A percentile compares a stretch with the other conserved stretches of the same genome.
Evolutionary conservation across 2,329 filamentous ascomycete species (phyloP).

Genomic region (Aspergillus ustus): DNA sequence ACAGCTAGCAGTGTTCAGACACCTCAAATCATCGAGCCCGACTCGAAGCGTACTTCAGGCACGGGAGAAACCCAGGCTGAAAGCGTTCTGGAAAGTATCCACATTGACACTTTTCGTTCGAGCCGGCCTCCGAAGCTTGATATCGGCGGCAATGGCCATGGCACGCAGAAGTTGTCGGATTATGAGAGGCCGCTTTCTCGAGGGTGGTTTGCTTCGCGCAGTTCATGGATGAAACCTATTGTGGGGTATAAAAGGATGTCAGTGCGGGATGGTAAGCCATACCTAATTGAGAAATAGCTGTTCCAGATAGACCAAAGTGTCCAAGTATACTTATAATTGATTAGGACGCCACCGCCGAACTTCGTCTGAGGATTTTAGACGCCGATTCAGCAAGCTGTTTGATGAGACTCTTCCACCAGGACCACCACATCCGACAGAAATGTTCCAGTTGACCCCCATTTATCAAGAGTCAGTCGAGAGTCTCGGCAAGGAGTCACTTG

Average conservation of each 20-base stretch:
- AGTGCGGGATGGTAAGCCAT: constrained; percentile 18
- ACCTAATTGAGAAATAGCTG: not conserved
- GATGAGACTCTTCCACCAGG: constrained; percentile 35
- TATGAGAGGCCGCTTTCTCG: constrained; percentile 17
- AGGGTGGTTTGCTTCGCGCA: constrained; percentile 22
- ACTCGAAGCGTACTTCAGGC: constrained; percentile 3
- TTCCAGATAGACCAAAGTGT: not conserved
- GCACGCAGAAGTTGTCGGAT: not conserved
- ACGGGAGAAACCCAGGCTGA: constrained; percentile 6
- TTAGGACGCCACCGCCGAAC: constrained; percentile 28
- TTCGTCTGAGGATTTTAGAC: constrained; percentile 40
- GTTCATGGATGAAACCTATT: constrained; percentile 29
- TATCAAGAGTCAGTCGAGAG: constrained; percentile 17
- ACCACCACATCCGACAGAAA: constrained; percentile 27
- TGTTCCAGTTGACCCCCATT: constrained; percentile 29
- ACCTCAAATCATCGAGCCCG: constrained; percentile 4
- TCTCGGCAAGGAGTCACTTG: constrained; percentile 1
- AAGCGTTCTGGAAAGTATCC: constrained; percentile 11
- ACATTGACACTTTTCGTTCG: constrained; percentile 12
- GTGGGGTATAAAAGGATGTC: constrained; percentile 19
- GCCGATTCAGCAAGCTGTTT: constrained; percentile 38
- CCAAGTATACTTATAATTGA: not conserved
- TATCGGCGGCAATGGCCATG: not conserved
- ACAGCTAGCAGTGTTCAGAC: constrained; percentile 7
- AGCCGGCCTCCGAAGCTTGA: constrained; percentile 13